Percentiles rank a stretch among this genome's conserved stretches.
phyloP scores from a whole-genome alignment of 2,329 filamentous ascomycete species.

The Helicocarpus griseus region DNA sequence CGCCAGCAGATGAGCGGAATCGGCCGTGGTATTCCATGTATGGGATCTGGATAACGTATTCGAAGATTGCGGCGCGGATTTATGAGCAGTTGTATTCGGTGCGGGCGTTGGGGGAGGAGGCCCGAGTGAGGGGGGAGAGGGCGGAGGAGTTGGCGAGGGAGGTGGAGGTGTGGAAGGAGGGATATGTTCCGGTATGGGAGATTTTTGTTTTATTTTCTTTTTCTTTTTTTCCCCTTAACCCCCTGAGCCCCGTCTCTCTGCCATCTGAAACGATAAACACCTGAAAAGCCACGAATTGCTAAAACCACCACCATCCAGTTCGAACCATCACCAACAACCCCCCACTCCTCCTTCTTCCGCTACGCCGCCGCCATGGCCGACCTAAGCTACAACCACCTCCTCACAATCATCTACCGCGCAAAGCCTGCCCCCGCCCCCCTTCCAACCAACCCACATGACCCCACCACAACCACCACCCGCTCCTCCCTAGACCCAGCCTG shows the following conservation, averaged over 20 bases:
- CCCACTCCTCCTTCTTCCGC: slow-evolving; percentile 16
- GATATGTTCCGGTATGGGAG: slow-evolving; percentile 2
- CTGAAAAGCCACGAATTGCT: background rate
- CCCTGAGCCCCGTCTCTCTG: too few relatives aligned
- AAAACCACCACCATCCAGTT: background rate
- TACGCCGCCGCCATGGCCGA: slow-evolving; percentile 24
- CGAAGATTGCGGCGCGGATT: slow-evolving; percentile 48
- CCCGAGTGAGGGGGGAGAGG: slow-evolving; percentile 18
- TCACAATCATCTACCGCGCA: slow-evolving; percentile 32
- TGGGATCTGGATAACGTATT: slow-evolving; percentile 46
- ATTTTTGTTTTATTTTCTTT: too few relatives aligned
- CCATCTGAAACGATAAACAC: too few relatives aligned
- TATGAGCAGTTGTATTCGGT: slow-evolving; percentile 49
- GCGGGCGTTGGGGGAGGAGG: slow-evolving; percentile 20
- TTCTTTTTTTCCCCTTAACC: too few relatives aligned
- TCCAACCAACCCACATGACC: slow-evolving; percentile 8
- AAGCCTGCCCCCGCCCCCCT: slow-evolving; percentile 20
- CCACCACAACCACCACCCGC: slow-evolving; percentile 7
- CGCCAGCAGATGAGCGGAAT: slow-evolving; percentile 8
- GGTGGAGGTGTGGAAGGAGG: slow-evolving; percentile 15
- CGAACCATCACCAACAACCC: slow-evolving; percentile 1
- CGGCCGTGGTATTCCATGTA: slow-evolving; percentile 39
- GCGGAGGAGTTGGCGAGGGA: slow-evolving; percentile 21
- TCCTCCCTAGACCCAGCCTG: slow-evolving; percentile 28
- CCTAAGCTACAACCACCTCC: slow-evolving; percentile 26